These are phyloP conservation scores for Teunomyces lycoperdinae DNA, from an alignment of 805 yeast genomes.

Conservation along the genomic window DNA sequence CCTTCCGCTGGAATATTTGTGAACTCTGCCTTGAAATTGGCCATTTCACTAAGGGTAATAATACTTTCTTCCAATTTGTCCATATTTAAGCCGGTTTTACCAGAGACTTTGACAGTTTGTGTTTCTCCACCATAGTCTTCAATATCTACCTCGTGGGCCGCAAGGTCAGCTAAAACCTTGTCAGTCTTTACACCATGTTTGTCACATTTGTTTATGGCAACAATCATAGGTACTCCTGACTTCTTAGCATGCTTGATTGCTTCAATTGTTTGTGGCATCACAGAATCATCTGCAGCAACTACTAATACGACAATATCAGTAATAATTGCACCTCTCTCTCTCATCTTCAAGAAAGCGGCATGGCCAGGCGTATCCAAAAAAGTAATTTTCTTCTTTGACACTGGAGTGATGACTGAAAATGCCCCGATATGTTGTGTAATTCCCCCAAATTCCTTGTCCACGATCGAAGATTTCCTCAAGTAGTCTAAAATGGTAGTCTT, in stretches of 20 bases:
- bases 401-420: slow-evolving; percentile 78
- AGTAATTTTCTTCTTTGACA: slow-evolving; percentile 72
- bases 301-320: slow-evolving; percentile 92
- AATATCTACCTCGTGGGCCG: slow-evolving; percentile 73
- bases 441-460: slow-evolving; percentile 86
- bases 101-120: slow-evolving; percentile 84
- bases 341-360: slow-evolving; percentile 93
- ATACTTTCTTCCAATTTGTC: slow-evolving; percentile 87
- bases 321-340: slow-evolving; percentile 92
- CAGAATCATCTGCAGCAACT: slow-evolving; percentile 96
- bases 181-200: slow-evolving; percentile 73
- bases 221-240: slow-evolving; percentile 79
- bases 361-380: slow-evolving; percentile 98
- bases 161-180: slow-evolving; percentile 72
- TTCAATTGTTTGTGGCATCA: slow-evolving; percentile 95
- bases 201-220: slow-evolving; percentile 92
- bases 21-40: slow-evolving; percentile 66
- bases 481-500: slow-evolving; percentile 91
- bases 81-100: slow-evolving; percentile 86
- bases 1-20: slow-evolving; percentile 67
- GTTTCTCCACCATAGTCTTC: slow-evolving; percentile 96
- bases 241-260: slow-evolving; percentile 90
- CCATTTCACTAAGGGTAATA: slow-evolving; percentile 76
- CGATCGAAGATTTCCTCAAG: slow-evolving; percentile 81
- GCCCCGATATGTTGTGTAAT: slow-evolving; percentile 99